Evolutionary conservation across 768 basidiomycete species (phyloP).

Genomic region (Psilocybe sp.): DNA sequence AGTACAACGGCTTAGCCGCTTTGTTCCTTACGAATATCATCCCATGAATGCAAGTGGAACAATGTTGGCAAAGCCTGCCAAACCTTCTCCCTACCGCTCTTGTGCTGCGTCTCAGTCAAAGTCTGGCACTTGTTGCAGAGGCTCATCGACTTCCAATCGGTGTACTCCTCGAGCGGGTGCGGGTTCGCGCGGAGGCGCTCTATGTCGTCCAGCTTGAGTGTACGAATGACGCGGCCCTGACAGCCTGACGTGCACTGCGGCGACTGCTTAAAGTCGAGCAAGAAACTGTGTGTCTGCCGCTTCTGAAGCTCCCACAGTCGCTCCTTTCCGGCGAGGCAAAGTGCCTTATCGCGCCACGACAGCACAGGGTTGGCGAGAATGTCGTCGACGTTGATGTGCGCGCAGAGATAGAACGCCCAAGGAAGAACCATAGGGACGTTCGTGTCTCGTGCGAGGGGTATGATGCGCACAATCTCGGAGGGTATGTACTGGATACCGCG

Average conservation of each 20-base stretch:
- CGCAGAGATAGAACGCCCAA: slow-evolving; percentile 45
- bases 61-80: slow-evolving; percentile 35
- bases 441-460: slow-evolving; percentile 37
- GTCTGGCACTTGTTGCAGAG: slow-evolving; percentile 31
- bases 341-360: slow-evolving; percentile 39
- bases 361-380: slow-evolving; percentile 32
- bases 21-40: slow-evolving; percentile 33
- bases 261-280: slow-evolving; percentile 32
- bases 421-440: slow-evolving; percentile 40
- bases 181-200: slow-evolving; percentile 33
- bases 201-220: slow-evolving; percentile 24
- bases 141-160: slow-evolving; percentile 28
- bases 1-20: slow-evolving; percentile 17
- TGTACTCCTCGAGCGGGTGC: slow-evolving; percentile 36
- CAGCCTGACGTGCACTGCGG: slow-evolving; percentile 27
- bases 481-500: slow-evolving; percentile 34
- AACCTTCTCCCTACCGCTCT: slow-evolving; percentile 31
- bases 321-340: slow-evolving; percentile 39
- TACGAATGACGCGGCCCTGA: slow-evolving; percentile 19
- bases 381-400: slow-evolving; percentile 33
- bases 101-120: slow-evolving; percentile 27
- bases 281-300: slow-evolving; percentile 30
- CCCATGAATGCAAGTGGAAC: slow-evolving; percentile 38
- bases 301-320: slow-evolving; percentile 38
- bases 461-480: slow-evolving; percentile 35